Evolutionary conservation across 2,329 filamentous ascomycete genomes (phyloP).

Genomic region (Xylariaceae sp.): DNA sequence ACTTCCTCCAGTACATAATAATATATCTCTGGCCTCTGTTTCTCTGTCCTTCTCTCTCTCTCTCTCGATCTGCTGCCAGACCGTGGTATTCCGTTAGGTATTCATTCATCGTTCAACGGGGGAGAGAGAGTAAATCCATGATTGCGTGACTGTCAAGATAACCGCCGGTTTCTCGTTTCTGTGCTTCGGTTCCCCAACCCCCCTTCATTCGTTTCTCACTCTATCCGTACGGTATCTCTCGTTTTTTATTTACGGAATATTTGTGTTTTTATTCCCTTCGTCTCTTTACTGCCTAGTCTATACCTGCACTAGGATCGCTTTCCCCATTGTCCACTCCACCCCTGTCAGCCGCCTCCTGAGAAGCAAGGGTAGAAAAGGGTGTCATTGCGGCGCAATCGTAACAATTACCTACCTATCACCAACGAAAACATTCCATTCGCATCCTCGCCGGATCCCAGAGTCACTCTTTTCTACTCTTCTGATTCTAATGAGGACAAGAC

Average conservation of each 20-base stretch:
- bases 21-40: neutral
- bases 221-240: neutral
- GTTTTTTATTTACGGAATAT: neutral
- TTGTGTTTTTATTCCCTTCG: neutral
- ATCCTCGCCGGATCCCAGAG: slow-evolving; percentile 2
- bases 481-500: slow-evolving; percentile 4
- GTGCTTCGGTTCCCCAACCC: neutral
- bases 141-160: slow-evolving; percentile 1
- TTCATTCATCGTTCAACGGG: slow-evolving; percentile 3
- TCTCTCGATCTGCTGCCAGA: neutral
- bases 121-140: neutral
- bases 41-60: neutral
- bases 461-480: slow-evolving; percentile 4
- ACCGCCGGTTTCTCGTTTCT: slow-evolving; percentile 2
- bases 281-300: slow-evolving; percentile 1
- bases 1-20: no score
- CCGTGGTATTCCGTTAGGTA: neutral
- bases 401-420: slow-evolving; percentile 12
- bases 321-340: slow-evolving; percentile 13
- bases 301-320: slow-evolving; percentile 2
- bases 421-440: slow-evolving; percentile 2
- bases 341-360: slow-evolving; percentile 21
- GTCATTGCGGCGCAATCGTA: slow-evolving; percentile 21
- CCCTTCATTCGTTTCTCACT: slow-evolving; percentile 1
- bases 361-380: slow-evolving; percentile 16